phyloP scores from a whole-genome alignment of 768 basidiomycete species.

The Leccinum longicurvipes region DNA sequence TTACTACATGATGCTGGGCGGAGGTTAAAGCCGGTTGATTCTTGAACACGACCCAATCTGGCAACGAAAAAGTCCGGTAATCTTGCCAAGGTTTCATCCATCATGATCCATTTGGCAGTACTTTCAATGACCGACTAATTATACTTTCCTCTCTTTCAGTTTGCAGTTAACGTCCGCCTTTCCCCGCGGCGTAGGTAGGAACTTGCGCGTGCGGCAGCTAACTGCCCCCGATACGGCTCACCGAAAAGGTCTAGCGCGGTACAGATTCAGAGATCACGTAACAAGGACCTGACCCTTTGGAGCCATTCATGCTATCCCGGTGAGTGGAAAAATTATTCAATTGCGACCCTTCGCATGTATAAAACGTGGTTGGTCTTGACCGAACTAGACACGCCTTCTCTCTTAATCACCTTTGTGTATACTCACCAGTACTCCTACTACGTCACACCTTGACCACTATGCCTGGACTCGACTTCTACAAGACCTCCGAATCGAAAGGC shows the following conservation, averaged over 20 bases:
- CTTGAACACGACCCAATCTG: slow-evolving; percentile 4
- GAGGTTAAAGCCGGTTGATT: background rate
- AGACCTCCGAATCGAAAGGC: slow-evolving; percentile 4
- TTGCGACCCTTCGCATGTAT: slow-evolving; percentile 16
- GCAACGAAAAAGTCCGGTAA: background rate
- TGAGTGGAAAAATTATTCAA: slow-evolving; percentile 14
- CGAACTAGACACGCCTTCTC: background rate
- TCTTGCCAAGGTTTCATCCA: slow-evolving; percentile 2
- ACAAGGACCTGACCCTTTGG: slow-evolving; percentile 21
- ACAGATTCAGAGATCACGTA: too few relatives aligned
- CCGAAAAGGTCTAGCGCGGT: slow-evolving; percentile 11
- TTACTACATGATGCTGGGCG: slow-evolving; percentile 5
- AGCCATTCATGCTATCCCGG: slow-evolving; percentile 7
- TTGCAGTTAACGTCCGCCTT: slow-evolving; percentile 16
- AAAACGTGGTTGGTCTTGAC: slow-evolving; percentile 7
- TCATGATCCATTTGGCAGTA: slow-evolving; percentile 6
- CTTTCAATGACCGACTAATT: slow-evolving; percentile 7
- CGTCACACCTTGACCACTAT: slow-evolving; percentile 18
- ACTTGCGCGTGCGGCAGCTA: slow-evolving; percentile 7
- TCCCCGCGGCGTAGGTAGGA: slow-evolving; percentile 17
- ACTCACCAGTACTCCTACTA: slow-evolving; percentile 7
- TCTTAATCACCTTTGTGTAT: slow-evolving; percentile 24
- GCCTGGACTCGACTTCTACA: slow-evolving; percentile 36
- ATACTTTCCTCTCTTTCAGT: slow-evolving; percentile 1
- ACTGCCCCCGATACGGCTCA: background rate